Conservation (phyloP, 108 stramenopile genomes). For the Bacterosira constricta region DNA sequence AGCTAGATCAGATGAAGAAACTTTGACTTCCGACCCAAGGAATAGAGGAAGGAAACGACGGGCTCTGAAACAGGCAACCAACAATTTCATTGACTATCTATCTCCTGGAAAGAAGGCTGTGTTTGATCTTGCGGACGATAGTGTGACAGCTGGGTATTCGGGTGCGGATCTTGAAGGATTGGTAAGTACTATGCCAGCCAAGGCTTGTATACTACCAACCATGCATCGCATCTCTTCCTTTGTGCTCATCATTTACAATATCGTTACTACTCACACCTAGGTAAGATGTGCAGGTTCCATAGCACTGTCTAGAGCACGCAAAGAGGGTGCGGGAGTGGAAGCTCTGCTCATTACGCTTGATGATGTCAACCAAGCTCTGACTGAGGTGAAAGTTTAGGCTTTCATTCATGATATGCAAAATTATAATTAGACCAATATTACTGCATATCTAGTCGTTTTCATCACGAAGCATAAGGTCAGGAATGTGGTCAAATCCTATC, state of each 20-base stretch:
- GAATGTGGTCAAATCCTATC: too few relatives aligned
- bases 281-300: constrained; percentile 79
- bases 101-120: constrained; percentile 5
- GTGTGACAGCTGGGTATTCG: constrained; percentile 76
- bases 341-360: constrained; percentile 63
- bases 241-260: too few relatives aligned
- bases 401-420: neutral
- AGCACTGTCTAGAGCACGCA: constrained; percentile 62
- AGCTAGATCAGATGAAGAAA: neutral
- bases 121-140: constrained; percentile 67
- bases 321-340: constrained; percentile 64
- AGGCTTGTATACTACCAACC: too few relatives aligned
- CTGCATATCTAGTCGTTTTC: too few relatives aligned
- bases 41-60: constrained; percentile 33
- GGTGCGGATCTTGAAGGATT: constrained; percentile 87
- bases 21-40: neutral
- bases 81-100: constrained; percentile 29
- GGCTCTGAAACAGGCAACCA: constrained; percentile 27
- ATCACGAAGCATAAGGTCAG: too few relatives aligned
- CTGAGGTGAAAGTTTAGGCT: constrained; percentile 49
- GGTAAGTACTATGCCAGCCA: too few relatives aligned
- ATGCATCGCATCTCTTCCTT: too few relatives aligned
- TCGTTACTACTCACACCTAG: neutral
- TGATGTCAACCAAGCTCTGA: constrained; percentile 63
- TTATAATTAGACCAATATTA: neutral